Conservation (phyloP, 1,284 basidiomycete species). For the Austroboletus novae-zelandiae region DNA sequence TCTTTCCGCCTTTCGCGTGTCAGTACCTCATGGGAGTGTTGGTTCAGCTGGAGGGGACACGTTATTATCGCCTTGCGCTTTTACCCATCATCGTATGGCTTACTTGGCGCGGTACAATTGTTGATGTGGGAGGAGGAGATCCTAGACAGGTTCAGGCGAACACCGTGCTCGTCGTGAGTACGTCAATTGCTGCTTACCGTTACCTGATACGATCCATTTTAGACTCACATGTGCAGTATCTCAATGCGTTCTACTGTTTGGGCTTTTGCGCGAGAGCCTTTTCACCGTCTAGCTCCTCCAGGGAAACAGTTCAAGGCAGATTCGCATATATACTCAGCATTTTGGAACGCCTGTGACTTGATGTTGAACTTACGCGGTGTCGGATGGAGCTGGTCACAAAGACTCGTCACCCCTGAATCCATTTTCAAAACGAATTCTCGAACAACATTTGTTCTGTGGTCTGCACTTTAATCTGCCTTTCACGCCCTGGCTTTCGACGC, state of each 20-base stretch:
- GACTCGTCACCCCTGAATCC: conserved; percentile 18
- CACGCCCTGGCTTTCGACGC: conserved; percentile 16
- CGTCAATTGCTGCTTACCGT: background rate
- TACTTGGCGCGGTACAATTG: conserved; percentile 19
- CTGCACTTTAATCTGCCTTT: conserved; percentile 5
- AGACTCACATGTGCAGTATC: conserved; percentile 18
- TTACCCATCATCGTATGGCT: conserved; percentile 22
- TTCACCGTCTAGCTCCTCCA: conserved; percentile 8
- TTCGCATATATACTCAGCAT: conserved; percentile 1
- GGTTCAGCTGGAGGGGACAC: conserved; percentile 27
- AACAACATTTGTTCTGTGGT: conserved; percentile 8
- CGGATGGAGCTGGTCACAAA: conserved; percentile 30
- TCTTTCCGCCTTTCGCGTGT: conserved; percentile 17
- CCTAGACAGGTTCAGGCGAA: conserved; percentile 14
- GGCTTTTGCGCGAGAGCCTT: conserved; percentile 16
- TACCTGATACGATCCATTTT: background rate
- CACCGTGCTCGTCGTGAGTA: conserved; percentile 18
- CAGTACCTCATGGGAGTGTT: conserved; percentile 29
- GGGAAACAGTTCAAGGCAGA: background rate
- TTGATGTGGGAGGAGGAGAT: conserved; percentile 27
- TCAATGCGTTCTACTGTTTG: conserved; percentile 17
- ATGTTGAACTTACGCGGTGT: conserved; percentile 24
- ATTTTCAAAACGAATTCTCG: conserved; percentile 15
- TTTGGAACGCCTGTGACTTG: conserved; percentile 30
- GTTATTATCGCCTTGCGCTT: conserved; percentile 22